Percentiles rank a stretch among this genome's conserved stretches.
Evolutionary conservation across 2,329 filamentous ascomycete species (phyloP).

Genomic region (Coccinonectria pachysandricola): DNA sequence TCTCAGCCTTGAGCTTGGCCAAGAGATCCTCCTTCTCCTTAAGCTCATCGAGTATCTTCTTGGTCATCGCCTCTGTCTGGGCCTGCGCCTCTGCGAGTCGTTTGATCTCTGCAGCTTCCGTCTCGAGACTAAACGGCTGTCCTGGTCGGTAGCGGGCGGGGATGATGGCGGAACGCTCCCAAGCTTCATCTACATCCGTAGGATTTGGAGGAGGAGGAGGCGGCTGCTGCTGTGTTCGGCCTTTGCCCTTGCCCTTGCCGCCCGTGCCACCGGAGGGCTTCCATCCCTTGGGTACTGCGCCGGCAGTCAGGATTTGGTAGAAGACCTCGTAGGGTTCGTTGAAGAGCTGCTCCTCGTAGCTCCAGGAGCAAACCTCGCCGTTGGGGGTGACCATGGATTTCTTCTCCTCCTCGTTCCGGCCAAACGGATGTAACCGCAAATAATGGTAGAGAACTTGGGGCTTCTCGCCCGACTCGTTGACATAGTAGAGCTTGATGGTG

Average conservation of each 20-base stretch:
- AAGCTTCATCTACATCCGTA: conserved; percentile 38
- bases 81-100: conserved; percentile 52
- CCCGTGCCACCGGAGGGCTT: conserved; percentile 42
- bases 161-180: conserved; percentile 64
- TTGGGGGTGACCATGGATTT: conserved; percentile 46
- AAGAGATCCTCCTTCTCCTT: conserved; percentile 55
- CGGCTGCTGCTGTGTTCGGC: no score
- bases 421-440: conserved; percentile 83
- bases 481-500: conserved; percentile 88
- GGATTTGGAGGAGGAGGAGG: conserved; percentile 28
- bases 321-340: conserved; percentile 93
- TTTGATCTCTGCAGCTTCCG: conserved; percentile 53
- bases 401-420: conserved; percentile 65
- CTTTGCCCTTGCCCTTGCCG: conserved; percentile 44
- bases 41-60: conserved; percentile 48
- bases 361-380: conserved; percentile 64
- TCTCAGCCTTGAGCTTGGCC: conserved; percentile 48
- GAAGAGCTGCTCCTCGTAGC: conserved; percentile 90
- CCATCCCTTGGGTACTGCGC: conserved; percentile 45
- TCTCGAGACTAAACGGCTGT: conserved; percentile 64
- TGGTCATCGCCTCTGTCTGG: conserved; percentile 51
- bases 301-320: conserved; percentile 74
- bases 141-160: conserved; percentile 55
- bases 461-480: conserved; percentile 80
- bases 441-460: conserved; percentile 93